A percentile compares a stretch with the other conserved stretches of the same genome.
These are phyloP conservation scores for Rubroboletus pulcherrimus DNA, from an alignment of 768 basidiomycete genomes.

Conservation along the genomic window DNA sequence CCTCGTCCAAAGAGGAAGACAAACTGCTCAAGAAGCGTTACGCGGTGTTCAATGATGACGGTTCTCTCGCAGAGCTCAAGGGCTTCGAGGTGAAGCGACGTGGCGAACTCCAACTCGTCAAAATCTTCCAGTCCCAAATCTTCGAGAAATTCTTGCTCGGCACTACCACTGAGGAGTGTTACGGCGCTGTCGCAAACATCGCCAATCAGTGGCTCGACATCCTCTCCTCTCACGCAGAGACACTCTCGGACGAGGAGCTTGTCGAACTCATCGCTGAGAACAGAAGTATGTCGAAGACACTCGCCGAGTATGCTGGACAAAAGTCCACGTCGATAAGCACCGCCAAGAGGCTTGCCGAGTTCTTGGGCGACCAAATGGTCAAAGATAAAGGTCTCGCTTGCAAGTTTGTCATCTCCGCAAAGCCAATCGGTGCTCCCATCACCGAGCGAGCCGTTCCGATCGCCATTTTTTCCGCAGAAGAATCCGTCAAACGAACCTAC, in stretches of 20 bases:
- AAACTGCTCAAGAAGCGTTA: conserved; percentile 98
- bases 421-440: conserved; percentile 89
- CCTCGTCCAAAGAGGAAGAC: conserved; percentile 98
- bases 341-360: conserved; percentile 90
- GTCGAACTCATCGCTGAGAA: conserved; percentile 99
- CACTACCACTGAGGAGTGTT: conserved; percentile 91
- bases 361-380: conserved; percentile 97
- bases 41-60: conserved; percentile 98
- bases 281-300: conserved; percentile 93
- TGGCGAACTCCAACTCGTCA: conserved; percentile 97
- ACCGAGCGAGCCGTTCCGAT: conserved; percentile 96
- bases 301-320: conserved; percentile 93
- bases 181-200: conserved; percentile 86
- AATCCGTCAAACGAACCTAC: conserved; percentile 82
- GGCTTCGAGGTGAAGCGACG: conserved; percentile 99
- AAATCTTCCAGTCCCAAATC: conserved; percentile 97
- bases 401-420: conserved; percentile 97
- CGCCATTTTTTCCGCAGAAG: conserved; percentile 96
- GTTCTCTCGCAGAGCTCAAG: conserved; percentile 95
- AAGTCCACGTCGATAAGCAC: conserved; percentile 99
- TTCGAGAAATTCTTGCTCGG: conserved; percentile 98
- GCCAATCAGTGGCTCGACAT: conserved; percentile 98
- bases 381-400: conserved; percentile 99
- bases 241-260: conserved; percentile 83
- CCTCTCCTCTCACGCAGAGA: conserved; percentile 82